Conservation (phyloP, 257 asterid genomes). For the Haberlea rhodopensis region DNA sequence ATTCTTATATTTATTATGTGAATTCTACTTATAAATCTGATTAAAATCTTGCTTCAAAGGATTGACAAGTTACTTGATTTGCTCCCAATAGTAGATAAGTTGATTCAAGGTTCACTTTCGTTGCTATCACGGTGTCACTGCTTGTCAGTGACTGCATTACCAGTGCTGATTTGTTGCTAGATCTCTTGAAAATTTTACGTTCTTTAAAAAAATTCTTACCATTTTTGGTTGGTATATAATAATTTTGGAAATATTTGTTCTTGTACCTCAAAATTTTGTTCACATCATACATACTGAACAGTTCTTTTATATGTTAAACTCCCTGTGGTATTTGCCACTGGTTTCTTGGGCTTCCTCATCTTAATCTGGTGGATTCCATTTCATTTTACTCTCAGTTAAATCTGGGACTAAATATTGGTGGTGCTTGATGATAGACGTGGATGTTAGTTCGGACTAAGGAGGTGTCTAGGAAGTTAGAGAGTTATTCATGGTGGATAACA, state of each 20-base stretch:
- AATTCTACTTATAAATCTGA: too few relatives aligned
- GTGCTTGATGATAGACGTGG: not conserved
- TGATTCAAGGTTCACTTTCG: conserved; percentile 19
- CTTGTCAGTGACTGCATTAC: not conserved
- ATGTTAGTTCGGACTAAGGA: conserved; percentile 13
- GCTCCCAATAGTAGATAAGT: conserved; percentile 1
- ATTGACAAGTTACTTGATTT: too few relatives aligned
- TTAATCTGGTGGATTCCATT: conserved; percentile 1
- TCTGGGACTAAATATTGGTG: not conserved
- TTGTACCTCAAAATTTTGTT: not conserved
- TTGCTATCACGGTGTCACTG: conserved; percentile 17
- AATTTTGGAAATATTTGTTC: not conserved
- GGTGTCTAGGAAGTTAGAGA: not conserved
- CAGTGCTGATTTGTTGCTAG: not conserved
- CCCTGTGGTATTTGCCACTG: not conserved
- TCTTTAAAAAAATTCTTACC: not conserved
- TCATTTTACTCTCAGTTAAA: not conserved
- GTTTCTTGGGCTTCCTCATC: not conserved
- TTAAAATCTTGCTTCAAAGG: conserved; percentile 10
- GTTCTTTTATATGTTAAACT: not conserved
- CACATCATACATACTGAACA: not conserved
- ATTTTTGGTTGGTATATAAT: conserved; percentile 1
- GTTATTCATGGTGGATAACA: conserved; percentile 6
- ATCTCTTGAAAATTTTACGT: too few relatives aligned
- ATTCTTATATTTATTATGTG: conserved; percentile 11